A percentile compares a stretch with the other conserved stretches of the same genome.
Evolutionary conservation across 805 yeast genomes (phyloP).

Genomic region (Yarrowia sp.): DNA sequence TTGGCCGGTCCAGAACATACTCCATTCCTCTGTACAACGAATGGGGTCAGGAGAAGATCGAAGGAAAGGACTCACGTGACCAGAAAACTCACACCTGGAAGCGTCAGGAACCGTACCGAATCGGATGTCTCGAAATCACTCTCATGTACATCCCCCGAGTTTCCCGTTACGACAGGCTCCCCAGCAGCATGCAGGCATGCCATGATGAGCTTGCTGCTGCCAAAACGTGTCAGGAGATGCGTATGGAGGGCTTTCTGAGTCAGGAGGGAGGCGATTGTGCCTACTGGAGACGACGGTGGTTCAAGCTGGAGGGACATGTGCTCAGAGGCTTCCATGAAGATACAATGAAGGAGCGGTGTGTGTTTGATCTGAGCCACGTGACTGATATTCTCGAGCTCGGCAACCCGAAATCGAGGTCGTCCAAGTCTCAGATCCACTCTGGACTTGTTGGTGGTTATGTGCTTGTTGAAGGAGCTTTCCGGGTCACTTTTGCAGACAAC

Average conservation of each 20-base stretch:
- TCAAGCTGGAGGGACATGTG: constrained; percentile 66
- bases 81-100: background rate
- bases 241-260: constrained; percentile 64
- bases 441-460: constrained; percentile 38
- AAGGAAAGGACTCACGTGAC: background rate
- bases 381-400: constrained; percentile 44
- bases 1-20: constrained; percentile 53
- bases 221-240: constrained; percentile 29
- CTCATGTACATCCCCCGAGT: constrained; percentile 61
- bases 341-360: constrained; percentile 56
- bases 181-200: constrained; percentile 47
- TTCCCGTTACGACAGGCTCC: constrained; percentile 43
- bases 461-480: constrained; percentile 62
- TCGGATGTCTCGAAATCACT: constrained; percentile 55
- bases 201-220: constrained; percentile 41
- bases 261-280: constrained; percentile 95
- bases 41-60: constrained; percentile 25
- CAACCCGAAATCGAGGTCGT: constrained; percentile 35
- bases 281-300: constrained; percentile 69
- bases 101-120: constrained; percentile 37
- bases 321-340: constrained; percentile 71
- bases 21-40: constrained; percentile 53
- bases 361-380: constrained; percentile 71
- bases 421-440: constrained; percentile 47
- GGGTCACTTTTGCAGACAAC: constrained; percentile 69